phyloP scores from a whole-genome alignment of 2,329 filamentous ascomycete species.

The Fusarium acutatum region DNA sequence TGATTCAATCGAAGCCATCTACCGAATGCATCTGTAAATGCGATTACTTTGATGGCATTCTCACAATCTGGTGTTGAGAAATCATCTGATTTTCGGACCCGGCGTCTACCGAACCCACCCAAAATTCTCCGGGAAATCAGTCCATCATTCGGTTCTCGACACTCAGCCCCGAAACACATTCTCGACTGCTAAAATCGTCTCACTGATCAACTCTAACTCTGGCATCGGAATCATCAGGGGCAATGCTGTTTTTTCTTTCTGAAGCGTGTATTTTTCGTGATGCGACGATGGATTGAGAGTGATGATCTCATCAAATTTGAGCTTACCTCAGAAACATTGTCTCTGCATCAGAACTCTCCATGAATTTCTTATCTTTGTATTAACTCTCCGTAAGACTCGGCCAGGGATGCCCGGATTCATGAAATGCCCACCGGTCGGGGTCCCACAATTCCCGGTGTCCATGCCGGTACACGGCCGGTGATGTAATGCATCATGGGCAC shows the following conservation, averaged over 20 bases:
- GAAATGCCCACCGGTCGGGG: background rate
- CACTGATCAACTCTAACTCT: background rate
- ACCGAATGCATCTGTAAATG: background rate
- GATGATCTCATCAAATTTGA: background rate
- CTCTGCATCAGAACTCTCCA: too few species aligned
- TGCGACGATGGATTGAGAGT: background rate
- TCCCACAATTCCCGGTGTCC: background rate
- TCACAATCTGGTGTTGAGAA: background rate
- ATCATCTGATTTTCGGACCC: slow-evolving; percentile 26
- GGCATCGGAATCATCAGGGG: background rate
- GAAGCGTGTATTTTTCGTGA: background rate
- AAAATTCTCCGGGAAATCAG: slow-evolving; percentile 23
- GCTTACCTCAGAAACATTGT: background rate
- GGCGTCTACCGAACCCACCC: slow-evolving; percentile 25
- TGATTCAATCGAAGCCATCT: fast-evolving
- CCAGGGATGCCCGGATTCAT: background rate
- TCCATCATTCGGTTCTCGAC: slow-evolving; percentile 9
- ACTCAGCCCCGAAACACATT: background rate
- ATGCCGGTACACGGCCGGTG: background rate
- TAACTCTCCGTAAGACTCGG: background rate
- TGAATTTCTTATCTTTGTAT: background rate
- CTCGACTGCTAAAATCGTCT: background rate
- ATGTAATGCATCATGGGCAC: background rate
- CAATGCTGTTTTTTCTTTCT: fast-evolving
- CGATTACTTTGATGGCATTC: background rate